Conservation (phyloP, 2,329 filamentous ascomycete species). For the Ceratocystiopsis sp. region DNA sequence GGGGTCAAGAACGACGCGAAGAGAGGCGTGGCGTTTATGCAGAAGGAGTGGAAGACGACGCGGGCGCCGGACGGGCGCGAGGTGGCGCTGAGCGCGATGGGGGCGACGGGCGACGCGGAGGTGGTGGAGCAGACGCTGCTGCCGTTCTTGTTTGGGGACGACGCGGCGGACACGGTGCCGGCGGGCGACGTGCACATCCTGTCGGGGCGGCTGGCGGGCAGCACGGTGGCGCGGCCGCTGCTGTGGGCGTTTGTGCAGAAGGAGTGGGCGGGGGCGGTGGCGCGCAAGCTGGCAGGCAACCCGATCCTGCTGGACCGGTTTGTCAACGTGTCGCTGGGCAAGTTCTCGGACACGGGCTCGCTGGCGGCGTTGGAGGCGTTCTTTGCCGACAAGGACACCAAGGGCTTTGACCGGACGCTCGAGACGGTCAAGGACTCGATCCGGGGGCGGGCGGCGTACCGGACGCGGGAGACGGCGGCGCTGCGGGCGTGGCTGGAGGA, state of each 20-base stretch:
- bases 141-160: conserved; percentile 59
- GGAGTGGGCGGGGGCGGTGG: conserved; percentile 58
- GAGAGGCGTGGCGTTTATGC: conserved; percentile 53
- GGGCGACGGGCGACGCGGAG: conserved; percentile 49
- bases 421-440: conserved; percentile 78
- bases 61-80: conserved; percentile 84
- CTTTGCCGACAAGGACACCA: conserved; percentile 74
- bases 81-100: conserved; percentile 61
- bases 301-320: conserved; percentile 83
- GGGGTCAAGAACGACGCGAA: conserved; percentile 54
- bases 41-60: conserved; percentile 70
- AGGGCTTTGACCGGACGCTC: conserved; percentile 71
- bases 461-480: conserved; percentile 52
- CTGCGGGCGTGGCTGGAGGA: conserved; percentile 40
- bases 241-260: conserved; percentile 77
- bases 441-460: conserved; percentile 66
- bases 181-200: conserved; percentile 78
- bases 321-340: conserved; percentile 58
- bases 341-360: conserved; percentile 54
- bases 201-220: conserved; percentile 53
- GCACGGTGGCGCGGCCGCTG: conserved; percentile 52
- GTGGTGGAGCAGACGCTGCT: conserved; percentile 50
- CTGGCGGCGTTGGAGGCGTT: conserved; percentile 67
- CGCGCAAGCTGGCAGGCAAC: conserved; percentile 55
- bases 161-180: conserved; percentile 44